Conservation (phyloP, 2,329 filamentous ascomycete species). For the Cladosporium sp. region DNA sequence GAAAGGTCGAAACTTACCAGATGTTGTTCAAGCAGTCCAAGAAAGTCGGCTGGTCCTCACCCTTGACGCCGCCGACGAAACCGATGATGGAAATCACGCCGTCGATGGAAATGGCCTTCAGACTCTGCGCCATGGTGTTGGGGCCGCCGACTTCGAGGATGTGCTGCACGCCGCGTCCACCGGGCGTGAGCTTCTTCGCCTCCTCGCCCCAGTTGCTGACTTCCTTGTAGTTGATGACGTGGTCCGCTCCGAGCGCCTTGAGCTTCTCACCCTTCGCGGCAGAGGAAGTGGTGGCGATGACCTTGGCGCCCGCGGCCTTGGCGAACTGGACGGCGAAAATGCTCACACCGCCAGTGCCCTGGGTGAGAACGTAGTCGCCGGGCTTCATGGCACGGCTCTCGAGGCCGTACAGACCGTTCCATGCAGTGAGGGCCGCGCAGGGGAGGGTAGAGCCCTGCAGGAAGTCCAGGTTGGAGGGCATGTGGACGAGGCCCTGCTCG, state of each 20-base stretch:
- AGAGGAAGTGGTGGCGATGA: constrained; percentile 56
- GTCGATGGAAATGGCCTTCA: constrained; percentile 42
- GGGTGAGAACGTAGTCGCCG: constrained; percentile 55
- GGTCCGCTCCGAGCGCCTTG: constrained; percentile 51
- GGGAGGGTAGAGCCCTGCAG: constrained; percentile 45
- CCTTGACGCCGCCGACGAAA: constrained; percentile 49
- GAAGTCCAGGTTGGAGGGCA: constrained; percentile 54
- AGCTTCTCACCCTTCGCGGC: constrained; percentile 47
- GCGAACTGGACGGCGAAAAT: constrained; percentile 61
- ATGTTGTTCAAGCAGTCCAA: constrained; percentile 46
- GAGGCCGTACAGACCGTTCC: constrained; percentile 52
- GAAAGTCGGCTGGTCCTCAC: constrained; percentile 47
- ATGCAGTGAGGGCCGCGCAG: constrained; percentile 46
- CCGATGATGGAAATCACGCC: constrained; percentile 56
- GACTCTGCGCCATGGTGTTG: constrained; percentile 54
- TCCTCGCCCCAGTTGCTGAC: constrained; percentile 52
- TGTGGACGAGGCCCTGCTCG: constrained; percentile 61
- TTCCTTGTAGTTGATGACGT: constrained; percentile 55
- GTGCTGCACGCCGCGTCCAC: constrained; percentile 56
- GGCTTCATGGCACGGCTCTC: constrained; percentile 34
- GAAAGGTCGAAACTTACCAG: background rate
- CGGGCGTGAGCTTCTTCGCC: constrained; percentile 46
- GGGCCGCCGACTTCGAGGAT: constrained; percentile 64
- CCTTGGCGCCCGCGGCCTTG: constrained; percentile 50
- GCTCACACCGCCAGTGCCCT: constrained; percentile 68